Evolutionary conservation across 73 alveolate species (phyloP).

Genomic region (Tetrahymena elliotti): DNA sequence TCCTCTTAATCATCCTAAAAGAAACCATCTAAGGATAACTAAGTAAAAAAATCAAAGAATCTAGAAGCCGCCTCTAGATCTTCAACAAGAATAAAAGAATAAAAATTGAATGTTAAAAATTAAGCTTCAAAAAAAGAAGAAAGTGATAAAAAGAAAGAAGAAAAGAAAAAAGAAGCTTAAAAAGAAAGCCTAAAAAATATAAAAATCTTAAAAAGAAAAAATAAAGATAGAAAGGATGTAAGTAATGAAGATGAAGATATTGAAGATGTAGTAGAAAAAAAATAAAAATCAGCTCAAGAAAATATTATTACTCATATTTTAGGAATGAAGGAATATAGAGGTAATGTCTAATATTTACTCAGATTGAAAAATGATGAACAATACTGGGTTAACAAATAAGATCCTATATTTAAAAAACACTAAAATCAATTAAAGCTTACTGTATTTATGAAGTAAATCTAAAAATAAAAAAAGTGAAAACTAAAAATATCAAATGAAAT

Average conservation of each 20-base stretch:
- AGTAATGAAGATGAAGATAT: not conserved
- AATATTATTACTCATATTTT: not conserved
- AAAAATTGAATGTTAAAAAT: not conserved
- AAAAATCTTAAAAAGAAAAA: not conserved
- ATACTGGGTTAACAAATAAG: not conserved
- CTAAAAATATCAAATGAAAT: not conserved
- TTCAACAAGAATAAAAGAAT: not conserved
- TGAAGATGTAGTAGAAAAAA: not conserved
- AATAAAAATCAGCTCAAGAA: not conserved
- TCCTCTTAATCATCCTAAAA: not conserved
- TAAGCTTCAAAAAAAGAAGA: not conserved
- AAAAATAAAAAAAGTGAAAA: not conserved
- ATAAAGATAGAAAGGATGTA: not conserved
- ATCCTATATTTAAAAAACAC: not conserved
- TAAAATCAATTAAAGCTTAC: not conserved
- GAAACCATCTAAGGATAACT: not conserved
- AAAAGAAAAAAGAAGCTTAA: not conserved
- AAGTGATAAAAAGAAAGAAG: not conserved
- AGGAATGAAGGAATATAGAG: not conserved
- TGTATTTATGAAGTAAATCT: not conserved
- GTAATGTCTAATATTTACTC: not conserved
- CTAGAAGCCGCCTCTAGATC: not conserved
- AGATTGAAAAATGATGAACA: not conserved
- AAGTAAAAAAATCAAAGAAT: not conserved
- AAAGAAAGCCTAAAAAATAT: not conserved